These are phyloP conservation scores for Cladorrhinum sp. DNA, from an alignment of 2,329 filamentous ascomycete species.

Conservation along the genomic window DNA sequence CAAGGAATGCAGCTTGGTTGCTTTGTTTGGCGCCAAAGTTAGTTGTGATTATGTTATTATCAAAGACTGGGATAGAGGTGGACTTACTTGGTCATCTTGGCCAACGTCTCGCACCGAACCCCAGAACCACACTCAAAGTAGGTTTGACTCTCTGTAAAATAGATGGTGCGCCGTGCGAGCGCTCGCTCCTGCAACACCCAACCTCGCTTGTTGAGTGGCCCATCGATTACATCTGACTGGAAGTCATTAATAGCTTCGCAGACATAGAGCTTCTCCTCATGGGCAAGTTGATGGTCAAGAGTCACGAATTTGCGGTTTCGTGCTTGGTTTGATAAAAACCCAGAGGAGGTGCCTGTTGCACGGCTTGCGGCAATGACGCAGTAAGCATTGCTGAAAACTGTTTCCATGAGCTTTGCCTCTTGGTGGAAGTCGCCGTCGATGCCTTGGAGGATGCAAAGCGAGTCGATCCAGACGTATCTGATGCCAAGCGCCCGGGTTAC, in stretches of 20 bases:
- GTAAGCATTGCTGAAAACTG: constrained; percentile 26
- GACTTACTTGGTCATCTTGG: constrained; percentile 34
- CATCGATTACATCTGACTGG: constrained; percentile 30
- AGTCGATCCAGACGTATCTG: constrained; percentile 16
- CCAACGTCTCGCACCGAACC: constrained; percentile 36
- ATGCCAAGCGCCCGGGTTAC: not conserved
- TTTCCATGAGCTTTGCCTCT: constrained; percentile 26
- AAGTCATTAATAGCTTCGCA: constrained; percentile 10
- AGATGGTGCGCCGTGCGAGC: constrained; percentile 37
- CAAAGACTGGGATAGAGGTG: not conserved
- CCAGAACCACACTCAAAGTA: constrained; percentile 40
- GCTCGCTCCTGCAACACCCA: constrained; percentile 41
- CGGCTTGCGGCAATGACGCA: constrained; percentile 27
- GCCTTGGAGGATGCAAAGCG: constrained; percentile 15
- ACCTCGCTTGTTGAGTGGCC: constrained; percentile 34
- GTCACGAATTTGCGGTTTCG: constrained; percentile 15
- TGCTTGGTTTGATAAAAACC: constrained; percentile 20
- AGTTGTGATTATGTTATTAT: not conserved
- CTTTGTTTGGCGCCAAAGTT: not conserved
- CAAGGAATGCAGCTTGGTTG: constrained; percentile 27
- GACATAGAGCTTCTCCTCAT: constrained; percentile 1
- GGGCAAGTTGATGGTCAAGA: not conserved
- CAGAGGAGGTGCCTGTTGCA: constrained; percentile 17
- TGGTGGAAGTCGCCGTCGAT: constrained; percentile 19
- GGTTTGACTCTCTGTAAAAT: constrained; percentile 35